phyloP scores from a whole-genome alignment of 768 basidiomycete species.

The Pleurotus ostreatus region DNA sequence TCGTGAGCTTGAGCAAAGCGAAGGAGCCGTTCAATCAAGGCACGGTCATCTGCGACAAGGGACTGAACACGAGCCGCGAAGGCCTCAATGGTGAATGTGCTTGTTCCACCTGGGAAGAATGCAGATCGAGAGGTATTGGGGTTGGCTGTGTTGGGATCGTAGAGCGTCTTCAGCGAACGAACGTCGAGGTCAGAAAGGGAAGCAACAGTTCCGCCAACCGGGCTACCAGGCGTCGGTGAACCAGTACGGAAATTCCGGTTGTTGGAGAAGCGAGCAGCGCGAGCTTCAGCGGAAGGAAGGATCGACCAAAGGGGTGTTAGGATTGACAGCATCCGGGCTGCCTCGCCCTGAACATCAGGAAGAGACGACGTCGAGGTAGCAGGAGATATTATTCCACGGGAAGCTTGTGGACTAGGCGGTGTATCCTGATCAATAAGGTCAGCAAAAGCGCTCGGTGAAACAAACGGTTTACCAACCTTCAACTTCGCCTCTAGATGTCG shows the following conservation, averaged over 20 bases:
- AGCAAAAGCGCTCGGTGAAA: background rate
- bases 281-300: slow-evolving; percentile 81
- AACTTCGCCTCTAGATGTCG: slow-evolving; percentile 32
- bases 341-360: slow-evolving; percentile 31
- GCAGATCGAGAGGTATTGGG: slow-evolving; percentile 19
- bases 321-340: slow-evolving; percentile 52
- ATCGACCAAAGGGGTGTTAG: slow-evolving; percentile 76
- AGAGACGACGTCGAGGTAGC: slow-evolving; percentile 18
- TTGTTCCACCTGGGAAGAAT: slow-evolving; percentile 12
- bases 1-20: slow-evolving; percentile 89
- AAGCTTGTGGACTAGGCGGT: slow-evolving; percentile 2
- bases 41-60: slow-evolving; percentile 77
- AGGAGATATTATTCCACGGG: slow-evolving; percentile 9
- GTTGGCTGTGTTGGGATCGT: slow-evolving; percentile 32
- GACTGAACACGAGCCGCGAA: slow-evolving; percentile 78
- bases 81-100: slow-evolving; percentile 52
- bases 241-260: slow-evolving; percentile 47
- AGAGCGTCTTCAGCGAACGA: slow-evolving; percentile 79
- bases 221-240: slow-evolving; percentile 38
- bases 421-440: slow-evolving; percentile 11
- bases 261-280: slow-evolving; percentile 57
- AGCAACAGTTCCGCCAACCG: slow-evolving; percentile 19
- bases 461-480: slow-evolving; percentile 23
- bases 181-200: slow-evolving; percentile 86
- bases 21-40: slow-evolving; percentile 78